Percentiles rank a stretch among this genome's conserved stretches.
These are phyloP conservation scores for Chytriomyces sp. DNA, from an alignment of 192 early-diverging fungal genomes.

Conservation along the genomic window DNA sequence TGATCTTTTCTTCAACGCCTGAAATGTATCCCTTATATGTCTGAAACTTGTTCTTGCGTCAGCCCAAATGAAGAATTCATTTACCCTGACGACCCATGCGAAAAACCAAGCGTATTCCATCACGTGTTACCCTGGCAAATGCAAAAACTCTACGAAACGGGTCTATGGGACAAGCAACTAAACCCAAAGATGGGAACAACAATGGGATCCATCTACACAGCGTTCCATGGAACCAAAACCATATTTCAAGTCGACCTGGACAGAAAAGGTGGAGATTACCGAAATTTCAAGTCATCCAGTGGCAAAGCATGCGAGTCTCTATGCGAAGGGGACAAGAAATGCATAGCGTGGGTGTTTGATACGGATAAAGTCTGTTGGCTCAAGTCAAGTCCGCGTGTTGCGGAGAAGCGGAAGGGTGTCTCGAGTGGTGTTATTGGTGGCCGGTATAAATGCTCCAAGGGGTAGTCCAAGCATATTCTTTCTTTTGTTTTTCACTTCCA, in stretches of 20 bases:
- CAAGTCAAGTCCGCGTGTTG: too few relatives aligned
- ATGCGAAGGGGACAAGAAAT: constrained; percentile 24
- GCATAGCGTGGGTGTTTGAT: constrained; percentile 36
- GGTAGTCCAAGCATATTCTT: too few relatives aligned
- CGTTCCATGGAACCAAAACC: neutral
- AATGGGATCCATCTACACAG: neutral
- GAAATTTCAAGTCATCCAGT: neutral
- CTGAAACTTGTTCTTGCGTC: neutral
- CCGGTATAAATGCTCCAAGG: too few relatives aligned
- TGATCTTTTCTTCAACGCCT: constrained; percentile 38
- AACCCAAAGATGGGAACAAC: too few relatives aligned
- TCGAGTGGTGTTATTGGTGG: too few relatives aligned
- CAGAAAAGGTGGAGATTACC: neutral
- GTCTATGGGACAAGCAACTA: neutral
- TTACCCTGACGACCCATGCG: constrained; percentile 41
- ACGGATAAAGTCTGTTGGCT: too few relatives aligned
- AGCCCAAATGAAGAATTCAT: constrained; percentile 16
- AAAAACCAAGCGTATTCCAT: constrained; percentile 48
- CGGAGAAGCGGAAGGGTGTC: too few relatives aligned
- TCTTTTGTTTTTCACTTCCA: too few relatives aligned
- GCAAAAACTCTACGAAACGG: too few relatives aligned
- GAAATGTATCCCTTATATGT: neutral
- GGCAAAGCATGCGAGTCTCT: constrained; percentile 10
- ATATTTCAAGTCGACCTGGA: neutral
- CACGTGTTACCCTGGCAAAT: constrained; percentile 32